Evolutionary conservation across 2,329 filamentous ascomycete genomes (phyloP), one percentile per base, ranked within the genome.

Genomic region (Alternaria metachromatica): DNA sequence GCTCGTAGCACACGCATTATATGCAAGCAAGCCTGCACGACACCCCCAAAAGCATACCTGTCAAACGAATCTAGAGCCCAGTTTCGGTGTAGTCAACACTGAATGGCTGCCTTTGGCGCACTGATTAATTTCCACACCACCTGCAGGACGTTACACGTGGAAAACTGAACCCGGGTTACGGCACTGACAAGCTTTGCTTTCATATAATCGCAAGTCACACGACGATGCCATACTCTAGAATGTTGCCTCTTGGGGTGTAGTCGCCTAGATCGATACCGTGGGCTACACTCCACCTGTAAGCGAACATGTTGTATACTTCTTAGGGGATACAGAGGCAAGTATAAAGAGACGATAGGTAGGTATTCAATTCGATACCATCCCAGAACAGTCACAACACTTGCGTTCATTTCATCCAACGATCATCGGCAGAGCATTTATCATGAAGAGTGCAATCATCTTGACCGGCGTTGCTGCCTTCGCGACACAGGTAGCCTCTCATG

Each of bases 401-500:
- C 44, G 41, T 55, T 41, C 13, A 21, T 7, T 13, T 21, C 20
- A 15, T 26, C 21, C 23, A 55, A 4, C 20, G 15, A 28, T 21
- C n/a, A 51, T 20, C 49, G 13, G 26, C 41, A 21, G 26, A 15
- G 23, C 5, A 10, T 45, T n/a, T 9, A 55, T 11, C 4, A 65
- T 63, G 63, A 65, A 58, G 26, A 59, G 30, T 44, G 21, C 43
- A 4, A 23, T 61, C 26, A 41, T 62, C 28, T 23, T 62, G 45
- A 57, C 59, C n/a, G n/a, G 63, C 2, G 70, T 72, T 5, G 62
- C 65, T 51, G 67, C 56, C 25, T 75, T 78, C 64, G 72, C 77
- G n/a, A 78, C 77, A 3, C 67, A 61, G n/a, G 73, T 68, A n/a
- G 59, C 61, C 23, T 66, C 58, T 9, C 75, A 78, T 62, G 72